Evolutionary conservation across 352 stramenopile genomes (phyloP).

Genomic region (Globisporangium spinosum): DNA sequence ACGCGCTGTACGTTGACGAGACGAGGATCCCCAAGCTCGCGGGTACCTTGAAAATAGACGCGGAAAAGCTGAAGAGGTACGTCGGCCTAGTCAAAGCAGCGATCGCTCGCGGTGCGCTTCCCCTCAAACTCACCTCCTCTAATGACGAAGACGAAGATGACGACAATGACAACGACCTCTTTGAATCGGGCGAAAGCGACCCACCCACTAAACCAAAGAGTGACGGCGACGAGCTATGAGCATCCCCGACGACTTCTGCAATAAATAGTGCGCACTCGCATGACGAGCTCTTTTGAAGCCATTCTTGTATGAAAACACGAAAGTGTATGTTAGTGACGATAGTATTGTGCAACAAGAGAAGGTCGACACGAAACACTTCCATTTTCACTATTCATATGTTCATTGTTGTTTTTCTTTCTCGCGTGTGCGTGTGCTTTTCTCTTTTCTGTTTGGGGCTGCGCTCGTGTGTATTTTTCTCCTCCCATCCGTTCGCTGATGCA

Average conservation of each 20-base stretch:
- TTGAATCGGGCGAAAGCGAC: not conserved
- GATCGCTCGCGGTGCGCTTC: not conserved
- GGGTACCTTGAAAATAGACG: not conserved
- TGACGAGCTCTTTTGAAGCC: not conserved
- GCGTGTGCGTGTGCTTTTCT: conserved; percentile 2
- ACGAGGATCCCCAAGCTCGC: not conserved
- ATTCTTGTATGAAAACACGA: not conserved
- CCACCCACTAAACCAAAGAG: not conserved
- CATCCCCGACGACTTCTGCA: not conserved
- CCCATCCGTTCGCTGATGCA: conserved; percentile 4
- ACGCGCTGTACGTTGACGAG: not conserved
- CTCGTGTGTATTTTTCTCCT: conserved; percentile 6
- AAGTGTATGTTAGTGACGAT: not conserved
- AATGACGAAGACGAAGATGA: not conserved
- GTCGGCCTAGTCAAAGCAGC: not conserved
- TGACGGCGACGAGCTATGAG: not conserved
- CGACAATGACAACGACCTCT: not conserved
- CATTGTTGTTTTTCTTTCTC: not conserved
- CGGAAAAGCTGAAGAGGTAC: not conserved
- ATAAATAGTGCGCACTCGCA: not conserved
- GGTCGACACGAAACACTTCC: conserved; percentile 1
- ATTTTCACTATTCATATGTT: conserved; percentile 16
- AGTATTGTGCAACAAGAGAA: not conserved
- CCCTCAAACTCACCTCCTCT: not conserved
- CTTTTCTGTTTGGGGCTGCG: conserved; percentile 2